phyloP scores from a whole-genome alignment of 768 basidiomycete genomes.

The Mycena chlorophos region DNA sequence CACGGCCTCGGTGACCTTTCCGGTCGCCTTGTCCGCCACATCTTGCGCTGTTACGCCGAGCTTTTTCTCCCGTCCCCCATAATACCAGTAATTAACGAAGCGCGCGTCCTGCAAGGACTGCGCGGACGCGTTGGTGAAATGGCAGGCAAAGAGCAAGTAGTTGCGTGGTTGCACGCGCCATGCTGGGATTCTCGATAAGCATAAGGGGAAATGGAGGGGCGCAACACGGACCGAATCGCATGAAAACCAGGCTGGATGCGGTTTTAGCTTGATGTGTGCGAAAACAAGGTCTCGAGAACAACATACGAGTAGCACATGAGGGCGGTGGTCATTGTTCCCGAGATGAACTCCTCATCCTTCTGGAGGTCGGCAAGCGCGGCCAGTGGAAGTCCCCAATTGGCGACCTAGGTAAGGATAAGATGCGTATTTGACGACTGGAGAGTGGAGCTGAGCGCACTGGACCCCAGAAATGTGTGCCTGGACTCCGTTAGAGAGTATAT shows the following conservation, averaged over 20 bases:
- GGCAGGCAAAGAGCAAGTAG: constrained; percentile 93
- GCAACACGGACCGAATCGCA: constrained; percentile 78
- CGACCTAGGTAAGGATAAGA: constrained; percentile 56
- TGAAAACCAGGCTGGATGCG: constrained; percentile 70
- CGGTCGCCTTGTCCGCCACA: constrained; percentile 32
- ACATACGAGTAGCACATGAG: constrained; percentile 91
- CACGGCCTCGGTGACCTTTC: constrained; percentile 51
- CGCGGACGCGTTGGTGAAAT: constrained; percentile 86
- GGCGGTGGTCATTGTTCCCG: constrained; percentile 94
- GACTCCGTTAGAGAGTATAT: constrained; percentile 13
- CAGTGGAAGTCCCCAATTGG: constrained; percentile 97
- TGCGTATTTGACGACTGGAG: background rate
- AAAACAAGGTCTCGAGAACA: constrained; percentile 8
- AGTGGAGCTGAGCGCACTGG: constrained; percentile 62
- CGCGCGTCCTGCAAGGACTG: constrained; percentile 82
- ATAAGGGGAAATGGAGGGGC: constrained; percentile 9
- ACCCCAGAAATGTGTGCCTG: constrained; percentile 98
- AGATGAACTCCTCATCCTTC: constrained; percentile 96
- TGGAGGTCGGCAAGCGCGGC: constrained; percentile 88
- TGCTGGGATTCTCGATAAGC: constrained; percentile 53
- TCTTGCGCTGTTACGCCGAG: constrained; percentile 37
- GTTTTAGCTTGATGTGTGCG: constrained; percentile 5
- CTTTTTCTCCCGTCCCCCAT: constrained; percentile 82
- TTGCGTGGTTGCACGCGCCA: constrained; percentile 97
- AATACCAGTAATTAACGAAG: constrained; percentile 89